Evolutionary conservation across 768 basidiomycete genomes (phyloP).

Genomic region (Boletus huronensis): DNA sequence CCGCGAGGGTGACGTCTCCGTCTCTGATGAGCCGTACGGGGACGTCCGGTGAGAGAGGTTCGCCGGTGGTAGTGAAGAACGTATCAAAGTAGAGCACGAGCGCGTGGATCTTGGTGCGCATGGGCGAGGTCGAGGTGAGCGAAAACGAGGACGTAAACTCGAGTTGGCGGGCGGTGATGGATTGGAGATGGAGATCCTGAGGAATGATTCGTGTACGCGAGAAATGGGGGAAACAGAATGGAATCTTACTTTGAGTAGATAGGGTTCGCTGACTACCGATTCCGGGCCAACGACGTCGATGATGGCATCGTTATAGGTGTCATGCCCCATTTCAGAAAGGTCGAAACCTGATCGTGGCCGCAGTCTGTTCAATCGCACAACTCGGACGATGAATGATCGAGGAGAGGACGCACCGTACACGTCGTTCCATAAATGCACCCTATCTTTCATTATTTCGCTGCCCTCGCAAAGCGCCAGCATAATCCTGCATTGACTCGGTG

Average conservation of each 20-base stretch:
- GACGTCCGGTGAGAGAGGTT: slow-evolving; percentile 48
- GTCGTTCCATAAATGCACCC: slow-evolving; percentile 85
- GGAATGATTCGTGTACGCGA: neutral
- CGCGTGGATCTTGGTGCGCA: slow-evolving; percentile 64
- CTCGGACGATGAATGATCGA: neutral
- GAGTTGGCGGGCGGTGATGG: slow-evolving; percentile 64
- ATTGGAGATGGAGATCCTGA: slow-evolving; percentile 74
- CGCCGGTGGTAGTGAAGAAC: slow-evolving; percentile 71
- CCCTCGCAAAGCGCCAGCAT: slow-evolving; percentile 82
- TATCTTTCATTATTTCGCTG: slow-evolving; percentile 70
- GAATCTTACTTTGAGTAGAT: slow-evolving; percentile 58
- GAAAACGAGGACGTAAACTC: slow-evolving; percentile 78
- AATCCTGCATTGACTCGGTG: slow-evolving; percentile 86
- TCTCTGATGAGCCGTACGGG: slow-evolving; percentile 56
- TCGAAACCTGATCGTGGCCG: slow-evolving; percentile 70
- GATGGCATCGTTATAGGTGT: slow-evolving; percentile 76
- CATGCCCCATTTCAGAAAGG: slow-evolving; percentile 73
- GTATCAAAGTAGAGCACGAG: slow-evolving; percentile 94
- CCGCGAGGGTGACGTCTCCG: slow-evolving; percentile 61
- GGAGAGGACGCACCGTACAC: slow-evolving; percentile 65
- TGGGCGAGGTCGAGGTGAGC: slow-evolving; percentile 57
- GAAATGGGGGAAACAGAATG: neutral
- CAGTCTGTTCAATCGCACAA: neutral
- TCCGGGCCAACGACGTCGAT: slow-evolving; percentile 74
- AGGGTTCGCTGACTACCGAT: slow-evolving; percentile 61